Conservation (phyloP, 2,329 filamentous ascomycete species). For the Colletotrichum neosansevieriae region DNA sequence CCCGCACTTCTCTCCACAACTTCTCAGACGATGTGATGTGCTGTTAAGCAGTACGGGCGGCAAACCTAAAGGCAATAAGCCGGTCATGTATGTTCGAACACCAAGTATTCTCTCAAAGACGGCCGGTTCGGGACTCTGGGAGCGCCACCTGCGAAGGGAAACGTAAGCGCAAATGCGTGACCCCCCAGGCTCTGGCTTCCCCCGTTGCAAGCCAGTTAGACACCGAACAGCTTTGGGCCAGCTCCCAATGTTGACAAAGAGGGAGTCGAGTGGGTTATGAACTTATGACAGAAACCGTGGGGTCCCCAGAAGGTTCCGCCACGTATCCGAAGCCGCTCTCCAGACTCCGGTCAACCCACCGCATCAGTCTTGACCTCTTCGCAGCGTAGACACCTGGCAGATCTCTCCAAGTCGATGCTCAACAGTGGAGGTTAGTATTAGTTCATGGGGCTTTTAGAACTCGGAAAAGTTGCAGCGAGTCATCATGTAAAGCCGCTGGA, state of each 20-base stretch:
- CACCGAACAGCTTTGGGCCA: not conserved
- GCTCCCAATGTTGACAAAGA: not conserved
- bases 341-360: not conserved
- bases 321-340: not conserved
- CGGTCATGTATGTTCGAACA: constrained; percentile 14
- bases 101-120: constrained; percentile 1
- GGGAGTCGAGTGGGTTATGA: no score
- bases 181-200: constrained; percentile 1
- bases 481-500: no score
- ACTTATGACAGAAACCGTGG: constrained; percentile 26
- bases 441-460: no score
- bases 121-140: not conserved
- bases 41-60: constrained; percentile 8
- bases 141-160: not conserved
- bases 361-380: no score
- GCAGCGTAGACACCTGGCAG: not conserved
- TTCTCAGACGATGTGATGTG: not conserved
- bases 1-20: constrained; percentile 19
- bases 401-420: no score
- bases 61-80: not conserved
- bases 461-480: no score
- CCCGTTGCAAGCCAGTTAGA: not conserved
- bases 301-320: constrained; percentile 23
- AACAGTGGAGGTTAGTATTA: no score
- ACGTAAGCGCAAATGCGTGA: constrained; percentile 22